Evolutionary conservation across 176 grass and related monocot species (phyloP).

Genomic region (Elymus sibiricus): DNA sequence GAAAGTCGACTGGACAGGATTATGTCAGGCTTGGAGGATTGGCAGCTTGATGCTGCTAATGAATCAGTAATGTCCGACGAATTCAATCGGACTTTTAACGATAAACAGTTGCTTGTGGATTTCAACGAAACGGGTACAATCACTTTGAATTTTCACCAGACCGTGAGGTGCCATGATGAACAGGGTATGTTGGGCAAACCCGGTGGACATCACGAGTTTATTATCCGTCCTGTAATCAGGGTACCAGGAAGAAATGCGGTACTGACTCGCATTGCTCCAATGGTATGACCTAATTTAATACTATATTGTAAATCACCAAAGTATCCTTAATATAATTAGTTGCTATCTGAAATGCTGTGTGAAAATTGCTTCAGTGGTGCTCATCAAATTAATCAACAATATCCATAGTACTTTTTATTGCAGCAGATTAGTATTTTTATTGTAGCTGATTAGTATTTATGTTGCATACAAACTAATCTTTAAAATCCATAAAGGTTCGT

Average conservation of each 20-base stretch:
- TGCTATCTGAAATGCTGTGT: background rate
- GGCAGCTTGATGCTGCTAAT: constrained; percentile 38
- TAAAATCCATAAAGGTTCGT: background rate
- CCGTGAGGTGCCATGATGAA: constrained; percentile 41
- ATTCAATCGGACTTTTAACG: constrained; percentile 43
- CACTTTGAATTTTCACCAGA: background rate
- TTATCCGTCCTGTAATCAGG: constrained; percentile 52
- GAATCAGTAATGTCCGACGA: constrained; percentile 43
- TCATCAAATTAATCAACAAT: background rate
- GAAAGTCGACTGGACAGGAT: constrained; percentile 42
- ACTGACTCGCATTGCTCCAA: constrained; percentile 60
- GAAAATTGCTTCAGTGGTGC: background rate
- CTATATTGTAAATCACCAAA: background rate
- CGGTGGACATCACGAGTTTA: constrained; percentile 17
- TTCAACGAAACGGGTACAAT: constrained; percentile 39
- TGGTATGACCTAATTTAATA: constrained; percentile 25
- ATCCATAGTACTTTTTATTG: too few species aligned
- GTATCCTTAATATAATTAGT: background rate
- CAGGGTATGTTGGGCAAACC: background rate
- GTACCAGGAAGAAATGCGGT: constrained; percentile 46
- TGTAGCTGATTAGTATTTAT: background rate
- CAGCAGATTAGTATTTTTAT: too few species aligned
- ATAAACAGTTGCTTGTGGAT: constrained; percentile 45
- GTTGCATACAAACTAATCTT: background rate
- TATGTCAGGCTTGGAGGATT: constrained; percentile 30